Evolutionary conservation across 768 basidiomycete genomes (phyloP).

Genomic region (Chlorophyllum brunneum): DNA sequence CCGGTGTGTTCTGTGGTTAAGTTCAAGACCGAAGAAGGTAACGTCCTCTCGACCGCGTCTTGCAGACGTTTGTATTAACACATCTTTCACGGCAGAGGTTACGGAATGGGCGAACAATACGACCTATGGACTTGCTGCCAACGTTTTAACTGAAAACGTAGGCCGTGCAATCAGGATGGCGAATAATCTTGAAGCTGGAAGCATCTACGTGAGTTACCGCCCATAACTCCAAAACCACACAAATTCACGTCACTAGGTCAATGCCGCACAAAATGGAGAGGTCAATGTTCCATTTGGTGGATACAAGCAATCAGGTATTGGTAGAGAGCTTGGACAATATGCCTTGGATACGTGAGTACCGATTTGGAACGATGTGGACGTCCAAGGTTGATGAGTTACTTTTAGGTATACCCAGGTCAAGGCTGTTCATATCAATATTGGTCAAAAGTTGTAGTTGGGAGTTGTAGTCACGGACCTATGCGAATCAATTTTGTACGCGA

Average conservation of each 20-base stretch:
- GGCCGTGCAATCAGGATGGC: slow-evolving; percentile 61
- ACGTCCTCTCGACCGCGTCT: background rate
- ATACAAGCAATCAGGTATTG: slow-evolving; percentile 72
- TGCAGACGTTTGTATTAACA: background rate
- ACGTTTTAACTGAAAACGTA: slow-evolving; percentile 70
- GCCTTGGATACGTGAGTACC: slow-evolving; percentile 46
- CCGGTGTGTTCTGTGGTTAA: slow-evolving; percentile 75
- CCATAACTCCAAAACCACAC: background rate
- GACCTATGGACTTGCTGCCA: slow-evolving; percentile 72
- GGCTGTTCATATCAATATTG: slow-evolving; percentile 58
- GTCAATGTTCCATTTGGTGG: slow-evolving; percentile 63
- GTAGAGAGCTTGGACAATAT: slow-evolving; percentile 66
- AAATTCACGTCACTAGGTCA: slow-evolving; percentile 27
- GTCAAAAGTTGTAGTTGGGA: slow-evolving; percentile 17
- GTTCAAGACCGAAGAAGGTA: slow-evolving; percentile 58
- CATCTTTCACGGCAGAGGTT: slow-evolving; percentile 29
- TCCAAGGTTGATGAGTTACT: background rate
- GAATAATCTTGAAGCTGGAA: slow-evolving; percentile 64
- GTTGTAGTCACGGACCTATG: too few species aligned
- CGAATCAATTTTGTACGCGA: background rate
- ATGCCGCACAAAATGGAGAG: slow-evolving; percentile 40
- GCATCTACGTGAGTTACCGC: slow-evolving; percentile 43
- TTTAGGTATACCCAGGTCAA: slow-evolving; percentile 55
- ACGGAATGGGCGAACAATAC: slow-evolving; percentile 71
- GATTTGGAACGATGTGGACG: background rate